Evolutionary conservation across 768 basidiomycete species (phyloP), one percentile per base, ranked within the genome.

Genomic region (Rhizopogon vinicolor): DNA sequence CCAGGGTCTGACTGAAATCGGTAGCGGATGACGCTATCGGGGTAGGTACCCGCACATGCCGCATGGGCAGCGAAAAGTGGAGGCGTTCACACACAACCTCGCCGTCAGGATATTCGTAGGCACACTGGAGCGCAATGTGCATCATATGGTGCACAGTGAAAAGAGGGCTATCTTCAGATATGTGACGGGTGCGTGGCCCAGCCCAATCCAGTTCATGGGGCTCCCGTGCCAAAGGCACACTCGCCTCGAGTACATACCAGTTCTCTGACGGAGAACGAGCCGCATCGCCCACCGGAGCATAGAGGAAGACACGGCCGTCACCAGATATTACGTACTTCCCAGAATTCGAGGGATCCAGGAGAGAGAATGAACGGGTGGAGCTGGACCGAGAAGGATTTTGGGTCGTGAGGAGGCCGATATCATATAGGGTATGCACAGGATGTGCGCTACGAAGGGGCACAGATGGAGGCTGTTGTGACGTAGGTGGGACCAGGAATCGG

Each of bases 381-480:
- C 62, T 57, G 53, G 67, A 41, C 62, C 52, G 8, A 57, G 52
- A 3, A 49, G 53, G 10, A 33, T 29, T 51, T 8, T 64, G 56
- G 29, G 62, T 55, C 18, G 65, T 57, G 51, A 72, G 69, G 41
- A 83, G 65, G 29, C 76, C 78, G 59, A 77, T 68, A 31, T 77
- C 71, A 55, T 78, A 78, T 29, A 89, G 66, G 1, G 69, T 57
- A n/a, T 67, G 67, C 13, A 79, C 58, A 5, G 81, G 73, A 58
- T 89, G 84, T 1, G 82, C 73, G 40, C 76, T 66, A 13, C 75
- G 78, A 22, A 93, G 74, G 1, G 85, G 81, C 35, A 74, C 57
- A 44, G 75, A 70, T 6, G 90, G 91, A 22, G 90, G 90, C 59
- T 93, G 91, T 45, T 74, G 62, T 10, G 72, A 65, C 43, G 66